phyloP scores from a whole-genome alignment of 306 rosid genomes.

The Albizia julibrissin region DNA sequence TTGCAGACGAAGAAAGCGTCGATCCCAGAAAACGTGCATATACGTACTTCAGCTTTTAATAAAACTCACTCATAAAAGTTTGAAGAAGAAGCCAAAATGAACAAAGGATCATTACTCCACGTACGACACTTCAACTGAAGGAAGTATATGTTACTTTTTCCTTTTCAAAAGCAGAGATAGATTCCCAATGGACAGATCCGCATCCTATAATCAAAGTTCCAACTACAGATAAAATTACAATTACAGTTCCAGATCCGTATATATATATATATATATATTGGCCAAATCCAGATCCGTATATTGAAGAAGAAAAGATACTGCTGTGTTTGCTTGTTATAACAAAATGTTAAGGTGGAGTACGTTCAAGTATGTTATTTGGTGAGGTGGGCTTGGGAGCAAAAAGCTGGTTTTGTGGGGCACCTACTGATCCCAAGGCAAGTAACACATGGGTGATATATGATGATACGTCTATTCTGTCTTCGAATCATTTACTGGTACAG shows the following conservation, averaged over 20 bases:
- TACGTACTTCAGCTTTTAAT: neutral
- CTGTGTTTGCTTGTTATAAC: neutral
- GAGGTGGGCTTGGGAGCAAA: neutral
- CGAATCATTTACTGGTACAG: neutral
- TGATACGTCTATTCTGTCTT: neutral
- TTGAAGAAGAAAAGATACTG: neutral
- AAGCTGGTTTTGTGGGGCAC: neutral
- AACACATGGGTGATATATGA: neutral
- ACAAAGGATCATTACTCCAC: neutral
- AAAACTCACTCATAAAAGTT: neutral
- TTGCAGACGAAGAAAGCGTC: neutral
- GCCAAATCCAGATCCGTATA: neutral
- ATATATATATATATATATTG: too few species aligned
- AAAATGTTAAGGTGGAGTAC: neutral
- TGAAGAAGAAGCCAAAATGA: neutral
- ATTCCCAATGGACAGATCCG: neutral
- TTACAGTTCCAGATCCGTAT: neutral
- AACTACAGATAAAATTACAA: neutral
- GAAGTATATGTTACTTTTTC: neutral
- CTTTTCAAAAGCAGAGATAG: slow-evolving; percentile 2
- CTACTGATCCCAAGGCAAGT: neutral
- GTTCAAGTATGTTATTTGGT: neutral
- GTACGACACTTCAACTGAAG: neutral
- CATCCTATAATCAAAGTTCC: neutral
- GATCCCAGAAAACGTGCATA: neutral